Conservation (phyloP, 225 moss, liverwort and hornwort species). For the Sphagnum contortum region DNA sequence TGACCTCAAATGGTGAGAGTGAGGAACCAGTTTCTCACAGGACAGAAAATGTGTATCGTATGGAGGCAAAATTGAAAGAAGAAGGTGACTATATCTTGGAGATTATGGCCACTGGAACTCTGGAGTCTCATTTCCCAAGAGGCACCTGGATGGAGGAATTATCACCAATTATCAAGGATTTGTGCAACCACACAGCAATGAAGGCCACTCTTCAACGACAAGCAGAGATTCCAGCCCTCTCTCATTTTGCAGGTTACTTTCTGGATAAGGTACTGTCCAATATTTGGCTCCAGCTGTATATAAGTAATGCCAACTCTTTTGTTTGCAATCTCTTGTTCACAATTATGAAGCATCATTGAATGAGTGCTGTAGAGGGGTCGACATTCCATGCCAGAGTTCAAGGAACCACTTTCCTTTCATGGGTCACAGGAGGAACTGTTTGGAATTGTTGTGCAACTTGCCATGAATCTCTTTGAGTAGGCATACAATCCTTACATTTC, state of each 20-base stretch:
- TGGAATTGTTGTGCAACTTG: too few relatives aligned
- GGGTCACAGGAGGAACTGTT: too few relatives aligned
- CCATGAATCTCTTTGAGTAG: too few relatives aligned
- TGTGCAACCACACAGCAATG: slow-evolving; percentile 74
- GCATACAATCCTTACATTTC: too few relatives aligned
- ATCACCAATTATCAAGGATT: slow-evolving; percentile 45
- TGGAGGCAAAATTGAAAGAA: slow-evolving; percentile 57
- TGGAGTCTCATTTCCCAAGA: slow-evolving; percentile 32
- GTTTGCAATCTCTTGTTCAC: too few relatives aligned
- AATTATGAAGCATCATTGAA: too few relatives aligned
- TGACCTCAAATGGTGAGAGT: slow-evolving; percentile 4
- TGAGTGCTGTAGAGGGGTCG: too few relatives aligned
- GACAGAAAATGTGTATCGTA: slow-evolving; percentile 38
- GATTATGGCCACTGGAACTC: slow-evolving; percentile 43
- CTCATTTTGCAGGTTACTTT: slow-evolving; percentile 68
- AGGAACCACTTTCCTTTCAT: too few relatives aligned
- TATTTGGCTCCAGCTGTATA: too few relatives aligned
- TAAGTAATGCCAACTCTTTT: too few relatives aligned
- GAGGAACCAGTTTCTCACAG: background rate
- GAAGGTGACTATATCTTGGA: slow-evolving; percentile 68
- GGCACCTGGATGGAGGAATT: slow-evolving; percentile 37
- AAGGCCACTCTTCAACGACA: slow-evolving; percentile 75
- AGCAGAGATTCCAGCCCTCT: slow-evolving; percentile 62
- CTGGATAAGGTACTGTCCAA: slow-evolving; percentile 52
- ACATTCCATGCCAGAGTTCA: too few relatives aligned